phyloP scores from a whole-genome alignment of 225 moss, liverwort and hornwort species.

The Asterella californica region DNA sequence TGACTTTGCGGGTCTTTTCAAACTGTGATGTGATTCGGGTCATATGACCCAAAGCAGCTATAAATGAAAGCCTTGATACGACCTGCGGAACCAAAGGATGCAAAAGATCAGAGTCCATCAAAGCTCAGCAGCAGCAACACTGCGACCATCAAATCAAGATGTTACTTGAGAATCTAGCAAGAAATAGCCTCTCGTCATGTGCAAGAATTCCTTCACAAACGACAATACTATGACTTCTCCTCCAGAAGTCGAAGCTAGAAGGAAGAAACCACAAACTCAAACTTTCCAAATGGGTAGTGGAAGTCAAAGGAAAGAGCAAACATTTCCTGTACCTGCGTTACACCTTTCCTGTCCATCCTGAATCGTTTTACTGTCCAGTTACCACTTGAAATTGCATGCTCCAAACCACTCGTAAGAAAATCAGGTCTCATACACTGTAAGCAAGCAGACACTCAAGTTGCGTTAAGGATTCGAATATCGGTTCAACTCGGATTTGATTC shows the following conservation, averaged over 20 bases:
- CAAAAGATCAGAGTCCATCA: background rate
- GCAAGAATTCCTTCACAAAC: background rate
- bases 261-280: background rate
- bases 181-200: too few relatives aligned
- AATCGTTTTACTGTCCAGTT: constrained; percentile 99
- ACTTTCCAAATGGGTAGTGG: background rate
- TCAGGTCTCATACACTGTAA: constrained; percentile 84
- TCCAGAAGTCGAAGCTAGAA: background rate
- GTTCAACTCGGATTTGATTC: too few relatives aligned
- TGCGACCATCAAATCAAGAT: background rate
- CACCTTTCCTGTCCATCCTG: constrained; percentile 99
- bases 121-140: background rate
- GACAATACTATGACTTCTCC: background rate
- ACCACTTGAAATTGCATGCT: constrained; percentile 99
- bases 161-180: too few relatives aligned
- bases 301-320: background rate
- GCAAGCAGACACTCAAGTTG: background rate
- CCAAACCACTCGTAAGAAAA: constrained; percentile 85
- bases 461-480: background rate
- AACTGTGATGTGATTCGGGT: constrained; percentile 97
- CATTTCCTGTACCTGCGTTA: constrained; percentile 69
- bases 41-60: constrained; percentile 99
- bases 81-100: constrained; percentile 43
- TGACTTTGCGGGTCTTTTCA: constrained; percentile 99
- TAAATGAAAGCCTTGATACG: constrained; percentile 95